These are phyloP conservation scores for Lactuca sativa DNA, from an alignment of 129 eudicot species.

Conservation along the genomic window DNA sequence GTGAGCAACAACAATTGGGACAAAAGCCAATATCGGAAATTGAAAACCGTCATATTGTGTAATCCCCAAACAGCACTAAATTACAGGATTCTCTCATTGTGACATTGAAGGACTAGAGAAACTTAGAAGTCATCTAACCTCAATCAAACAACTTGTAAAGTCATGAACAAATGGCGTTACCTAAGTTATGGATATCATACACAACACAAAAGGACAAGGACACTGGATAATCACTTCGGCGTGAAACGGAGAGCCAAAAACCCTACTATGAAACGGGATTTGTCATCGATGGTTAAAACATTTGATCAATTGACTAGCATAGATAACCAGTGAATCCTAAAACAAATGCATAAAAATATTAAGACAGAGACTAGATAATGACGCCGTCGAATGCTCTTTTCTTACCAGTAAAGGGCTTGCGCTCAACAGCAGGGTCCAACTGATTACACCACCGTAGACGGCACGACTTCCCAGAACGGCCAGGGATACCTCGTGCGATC, in stretches of 20 bases:
- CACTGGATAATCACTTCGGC: neutral
- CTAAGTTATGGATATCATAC: neutral
- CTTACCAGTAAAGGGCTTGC: conserved; percentile 76
- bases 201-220: neutral
- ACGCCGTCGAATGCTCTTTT: neutral
- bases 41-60: neutral
- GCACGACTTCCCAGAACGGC: conserved; percentile 80
- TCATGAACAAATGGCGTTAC: conserved; percentile 3
- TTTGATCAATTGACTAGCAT: neutral
- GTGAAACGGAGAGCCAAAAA: conserved; percentile 12
- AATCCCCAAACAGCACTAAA: conserved; percentile 19
- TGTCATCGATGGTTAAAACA: conserved; percentile 3
- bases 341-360: conserved; percentile 4
- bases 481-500: conserved; percentile 71
- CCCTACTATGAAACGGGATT: conserved; percentile 25
- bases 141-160: conserved; percentile 8
- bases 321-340: conserved; percentile 12
- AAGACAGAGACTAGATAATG: neutral
- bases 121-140: neutral
- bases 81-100: neutral
- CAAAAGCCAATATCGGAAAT: neutral
- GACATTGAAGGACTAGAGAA: neutral
- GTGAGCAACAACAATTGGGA: neutral
- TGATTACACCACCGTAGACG: conserved; percentile 90
- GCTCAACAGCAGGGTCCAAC: conserved; percentile 64